phyloP scores from a whole-genome alignment of 2,329 filamentous ascomycete species.

The Colletotrichum sp. region DNA sequence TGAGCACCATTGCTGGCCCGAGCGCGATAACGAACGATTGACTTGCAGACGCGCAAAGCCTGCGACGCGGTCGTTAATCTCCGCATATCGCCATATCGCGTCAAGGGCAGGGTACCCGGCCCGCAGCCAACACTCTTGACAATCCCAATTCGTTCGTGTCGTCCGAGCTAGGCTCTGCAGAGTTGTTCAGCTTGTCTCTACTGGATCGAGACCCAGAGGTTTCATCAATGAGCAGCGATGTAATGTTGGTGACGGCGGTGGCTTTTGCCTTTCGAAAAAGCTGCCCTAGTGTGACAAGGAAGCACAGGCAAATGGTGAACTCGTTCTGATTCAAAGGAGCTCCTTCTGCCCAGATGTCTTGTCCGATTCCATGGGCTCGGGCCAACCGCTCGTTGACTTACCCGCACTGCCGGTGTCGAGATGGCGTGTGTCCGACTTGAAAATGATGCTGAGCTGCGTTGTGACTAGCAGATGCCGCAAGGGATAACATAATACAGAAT shows the following conservation, averaged over 20 bases:
- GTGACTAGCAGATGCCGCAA: not conserved
- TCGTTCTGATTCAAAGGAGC: not conserved
- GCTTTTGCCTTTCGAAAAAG: not conserved
- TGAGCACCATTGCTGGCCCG: not conserved
- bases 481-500: not conserved
- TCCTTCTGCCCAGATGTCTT: not conserved
- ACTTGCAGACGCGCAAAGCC: slow-evolving; percentile 4
- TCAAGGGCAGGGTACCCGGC: not conserved
- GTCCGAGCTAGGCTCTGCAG: not conserved
- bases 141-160: not conserved
- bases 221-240: not conserved
- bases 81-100: not conserved
- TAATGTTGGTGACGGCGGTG: slow-evolving; percentile 5
- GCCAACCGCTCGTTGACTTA: not conserved
- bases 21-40: not conserved
- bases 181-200: slow-evolving; percentile 1
- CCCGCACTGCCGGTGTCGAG: not conserved
- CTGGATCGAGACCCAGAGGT: not conserved
- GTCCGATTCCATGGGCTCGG: slow-evolving; percentile 1
- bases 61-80: slow-evolving; percentile 6
- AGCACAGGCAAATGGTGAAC: not conserved
- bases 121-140: not conserved
- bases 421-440: not conserved
- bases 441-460: not conserved
- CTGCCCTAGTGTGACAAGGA: not conserved